Percentiles rank a stretch among this genome's conserved stretches.
phyloP scores from a whole-genome alignment of 495 filamentous ascomycete genomes.

The Penicillium longicatenatum region DNA sequence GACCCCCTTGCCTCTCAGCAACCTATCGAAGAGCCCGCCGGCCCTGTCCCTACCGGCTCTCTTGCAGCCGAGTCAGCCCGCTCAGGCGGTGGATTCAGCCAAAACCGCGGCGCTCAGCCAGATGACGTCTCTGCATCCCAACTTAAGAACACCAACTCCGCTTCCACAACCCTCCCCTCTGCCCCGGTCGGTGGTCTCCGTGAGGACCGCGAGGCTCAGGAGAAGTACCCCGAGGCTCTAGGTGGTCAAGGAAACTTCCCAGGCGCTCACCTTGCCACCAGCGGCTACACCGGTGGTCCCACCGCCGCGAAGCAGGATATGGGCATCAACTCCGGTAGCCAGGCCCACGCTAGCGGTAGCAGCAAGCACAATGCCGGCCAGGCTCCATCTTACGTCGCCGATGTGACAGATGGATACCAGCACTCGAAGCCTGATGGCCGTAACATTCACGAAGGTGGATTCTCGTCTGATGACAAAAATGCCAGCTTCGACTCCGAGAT shows the following conservation, averaged over 20 bases:
- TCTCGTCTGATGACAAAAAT: slow-evolving; percentile 53
- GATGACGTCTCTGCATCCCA: slow-evolving; percentile 45
- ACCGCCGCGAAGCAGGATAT: slow-evolving; percentile 41
- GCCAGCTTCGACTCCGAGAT: slow-evolving; percentile 62
- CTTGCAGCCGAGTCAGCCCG: slow-evolving; percentile 64
- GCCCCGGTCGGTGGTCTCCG: slow-evolving; percentile 50
- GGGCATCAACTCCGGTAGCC: slow-evolving; percentile 25
- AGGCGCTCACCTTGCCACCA: slow-evolving; percentile 43
- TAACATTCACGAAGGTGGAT: slow-evolving; percentile 57
- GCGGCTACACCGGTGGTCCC: slow-evolving; percentile 48
- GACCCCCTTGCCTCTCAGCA: slow-evolving; percentile 49
- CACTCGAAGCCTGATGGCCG: slow-evolving; percentile 55
- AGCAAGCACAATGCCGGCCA: slow-evolving; percentile 32
- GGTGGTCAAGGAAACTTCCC: slow-evolving; percentile 53
- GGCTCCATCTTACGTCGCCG: slow-evolving; percentile 49
- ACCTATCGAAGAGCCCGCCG: slow-evolving; percentile 54
- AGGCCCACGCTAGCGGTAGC: slow-evolving; percentile 31
- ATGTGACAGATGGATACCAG: slow-evolving; percentile 34
- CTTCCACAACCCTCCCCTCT: slow-evolving; percentile 51
- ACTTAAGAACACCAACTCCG: slow-evolving; percentile 57
- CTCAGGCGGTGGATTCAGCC: slow-evolving; percentile 52
- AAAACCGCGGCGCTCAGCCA: slow-evolving; percentile 53
- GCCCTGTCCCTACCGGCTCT: slow-evolving; percentile 61
- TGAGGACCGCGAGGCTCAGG: slow-evolving; percentile 45
- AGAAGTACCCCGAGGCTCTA: slow-evolving; percentile 50